Conservation (phyloP, 371 early-diverging fungal species). For the Thermomucor indicae-seudaticae region DNA sequence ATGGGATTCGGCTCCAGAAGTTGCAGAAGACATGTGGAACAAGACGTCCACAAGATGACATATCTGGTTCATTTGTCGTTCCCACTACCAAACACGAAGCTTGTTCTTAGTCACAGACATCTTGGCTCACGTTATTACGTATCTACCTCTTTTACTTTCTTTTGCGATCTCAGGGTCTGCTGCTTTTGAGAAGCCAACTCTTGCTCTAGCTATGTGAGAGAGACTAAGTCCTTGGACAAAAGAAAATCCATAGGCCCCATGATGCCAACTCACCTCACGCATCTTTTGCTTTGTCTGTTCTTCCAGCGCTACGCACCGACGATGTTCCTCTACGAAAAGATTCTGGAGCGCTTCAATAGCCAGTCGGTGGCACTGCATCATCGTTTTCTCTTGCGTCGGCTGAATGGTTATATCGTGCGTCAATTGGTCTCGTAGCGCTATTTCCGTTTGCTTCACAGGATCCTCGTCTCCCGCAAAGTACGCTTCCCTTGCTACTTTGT, state of each 20-base stretch:
- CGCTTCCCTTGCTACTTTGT: too few relatives aligned
- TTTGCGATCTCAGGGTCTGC: not conserved
- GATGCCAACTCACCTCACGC: not conserved
- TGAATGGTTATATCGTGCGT: too few relatives aligned
- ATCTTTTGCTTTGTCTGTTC: not conserved
- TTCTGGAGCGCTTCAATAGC: conserved; percentile 7
- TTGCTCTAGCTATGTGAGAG: conserved; percentile 7
- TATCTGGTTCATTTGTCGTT: not conserved
- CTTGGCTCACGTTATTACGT: too few relatives aligned
- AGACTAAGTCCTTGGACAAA: too few relatives aligned
- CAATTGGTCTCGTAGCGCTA: too few relatives aligned
- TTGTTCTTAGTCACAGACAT: not conserved
- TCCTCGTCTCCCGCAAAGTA: too few relatives aligned
- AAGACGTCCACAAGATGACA: conserved; percentile 2
- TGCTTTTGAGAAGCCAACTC: conserved; percentile 4
- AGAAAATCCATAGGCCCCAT: not conserved
- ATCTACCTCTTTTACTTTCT: conserved; percentile 1
- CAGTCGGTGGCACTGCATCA: conserved; percentile 4
- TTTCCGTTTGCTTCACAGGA: too few relatives aligned
- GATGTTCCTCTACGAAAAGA: conserved; percentile 5
- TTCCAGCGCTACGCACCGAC: not conserved
- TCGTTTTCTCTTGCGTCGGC: too few relatives aligned
- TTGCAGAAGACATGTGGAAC: conserved; percentile 1
- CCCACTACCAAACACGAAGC: not conserved
- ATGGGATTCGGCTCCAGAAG: not conserved